Evolutionary conservation across 1,284 basidiomycete species (phyloP).

Genomic region (Ustanciosporium gigantosporum): DNA sequence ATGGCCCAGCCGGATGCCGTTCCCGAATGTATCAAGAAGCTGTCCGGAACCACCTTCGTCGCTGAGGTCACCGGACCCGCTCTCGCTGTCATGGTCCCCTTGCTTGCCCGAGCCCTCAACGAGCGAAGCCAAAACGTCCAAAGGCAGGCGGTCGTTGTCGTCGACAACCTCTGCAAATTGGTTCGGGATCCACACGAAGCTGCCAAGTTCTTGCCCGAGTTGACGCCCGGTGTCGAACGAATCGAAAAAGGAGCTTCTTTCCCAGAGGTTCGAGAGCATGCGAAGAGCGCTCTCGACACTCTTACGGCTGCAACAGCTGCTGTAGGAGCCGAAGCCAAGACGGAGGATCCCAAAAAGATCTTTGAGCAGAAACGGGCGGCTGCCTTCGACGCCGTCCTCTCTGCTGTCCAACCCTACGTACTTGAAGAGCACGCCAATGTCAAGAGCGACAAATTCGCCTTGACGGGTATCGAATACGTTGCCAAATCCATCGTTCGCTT

Average conservation of each 20-base stretch:
- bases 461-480: conserved; percentile 51
- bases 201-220: conserved; percentile 81
- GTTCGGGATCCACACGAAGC: conserved; percentile 90
- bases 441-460: conserved; percentile 50
- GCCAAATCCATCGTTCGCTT: conserved; percentile 50
- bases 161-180: conserved; percentile 96
- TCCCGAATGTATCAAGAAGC: conserved; percentile 89
- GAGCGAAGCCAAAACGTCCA: conserved; percentile 80
- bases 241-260: conserved; percentile 91
- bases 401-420: conserved; percentile 43
- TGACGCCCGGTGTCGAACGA: conserved; percentile 88
- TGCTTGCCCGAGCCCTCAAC: conserved; percentile 87
- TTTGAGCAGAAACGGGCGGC: conserved; percentile 41
- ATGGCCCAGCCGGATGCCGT: conserved; percentile 86
- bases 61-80: conserved; percentile 96
- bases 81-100: conserved; percentile 90
- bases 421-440: conserved; percentile 43
- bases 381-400: conserved; percentile 45
- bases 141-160: conserved; percentile 78
- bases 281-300: conserved; percentile 56
- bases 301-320: conserved; percentile 37
- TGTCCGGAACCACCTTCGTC: conserved; percentile 93
- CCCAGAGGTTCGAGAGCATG: conserved; percentile 73
- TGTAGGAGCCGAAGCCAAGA: conserved; percentile 35
- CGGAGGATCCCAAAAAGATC: conserved; percentile 49